Percentiles rank a stretch among this genome's conserved stretches.
phyloP scores from a whole-genome alignment of 2,329 filamentous ascomycete species.

The Diaporthe humulicola region DNA sequence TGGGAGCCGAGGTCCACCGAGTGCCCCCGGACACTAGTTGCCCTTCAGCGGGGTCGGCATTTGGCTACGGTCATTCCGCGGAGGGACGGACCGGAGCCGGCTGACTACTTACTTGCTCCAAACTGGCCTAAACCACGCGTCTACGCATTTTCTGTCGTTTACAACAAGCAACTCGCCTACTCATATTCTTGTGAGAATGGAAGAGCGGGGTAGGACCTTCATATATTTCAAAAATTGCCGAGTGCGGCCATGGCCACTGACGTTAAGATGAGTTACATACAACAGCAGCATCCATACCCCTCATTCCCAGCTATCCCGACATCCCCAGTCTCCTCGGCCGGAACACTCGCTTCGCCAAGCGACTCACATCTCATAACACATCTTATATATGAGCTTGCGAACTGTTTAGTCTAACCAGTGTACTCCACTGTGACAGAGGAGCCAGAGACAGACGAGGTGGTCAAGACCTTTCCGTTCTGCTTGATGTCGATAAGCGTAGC shows the following conservation, averaged over 20 bases:
- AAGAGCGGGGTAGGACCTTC: not conserved
- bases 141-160: too few relatives aligned
- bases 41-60: slow-evolving; percentile 20
- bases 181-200: not conserved
- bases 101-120: not conserved
- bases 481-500: slow-evolving; percentile 77
- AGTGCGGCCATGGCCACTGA: not conserved
- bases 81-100: slow-evolving; percentile 20
- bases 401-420: slow-evolving; percentile 48
- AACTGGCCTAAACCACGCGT: not conserved
- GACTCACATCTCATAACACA: not conserved
- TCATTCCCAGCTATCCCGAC: not conserved
- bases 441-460: slow-evolving; percentile 42
- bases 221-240: slow-evolving; percentile 1
- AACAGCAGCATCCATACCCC: not conserved
- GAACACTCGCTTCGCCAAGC: too few relatives aligned
- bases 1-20: slow-evolving; percentile 33
- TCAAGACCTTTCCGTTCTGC: slow-evolving; percentile 74
- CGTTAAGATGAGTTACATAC: slow-evolving; percentile 5
- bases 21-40: not conserved
- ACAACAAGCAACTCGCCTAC: not conserved
- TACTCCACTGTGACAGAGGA: slow-evolving; percentile 53
- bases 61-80: not conserved
- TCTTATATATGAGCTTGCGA: not conserved
- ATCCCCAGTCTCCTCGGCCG: not conserved